Conservation (phyloP, 2,329 filamentous ascomycete species). For the Ascocoryne sarcoides region DNA sequence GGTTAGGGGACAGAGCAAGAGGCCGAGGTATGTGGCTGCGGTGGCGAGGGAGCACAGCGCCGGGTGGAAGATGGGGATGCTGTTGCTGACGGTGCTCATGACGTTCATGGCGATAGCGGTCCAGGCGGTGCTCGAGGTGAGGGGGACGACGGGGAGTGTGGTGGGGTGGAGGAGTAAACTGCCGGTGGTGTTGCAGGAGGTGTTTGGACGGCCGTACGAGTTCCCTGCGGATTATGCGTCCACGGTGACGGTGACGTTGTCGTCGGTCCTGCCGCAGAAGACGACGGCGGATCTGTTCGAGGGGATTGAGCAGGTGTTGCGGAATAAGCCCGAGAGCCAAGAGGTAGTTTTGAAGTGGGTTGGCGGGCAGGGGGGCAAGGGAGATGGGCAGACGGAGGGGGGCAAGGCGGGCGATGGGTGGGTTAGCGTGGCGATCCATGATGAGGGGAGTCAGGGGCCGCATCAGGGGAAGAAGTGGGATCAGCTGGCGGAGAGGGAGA, state of each 20-base stretch:
- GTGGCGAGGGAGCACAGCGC: conserved; percentile 21
- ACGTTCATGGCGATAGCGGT: conserved; percentile 20
- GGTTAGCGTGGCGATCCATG: conserved; percentile 18
- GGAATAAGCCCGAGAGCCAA: neutral
- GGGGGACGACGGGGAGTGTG: conserved; percentile 17
- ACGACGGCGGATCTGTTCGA: neutral
- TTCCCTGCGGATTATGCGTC: conserved; percentile 4
- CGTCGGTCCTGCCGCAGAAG: too few relatives aligned
- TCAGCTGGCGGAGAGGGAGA: conserved; percentile 22
- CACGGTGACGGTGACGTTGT: neutral
- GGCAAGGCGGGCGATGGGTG: conserved; percentile 7
- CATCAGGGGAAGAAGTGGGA: conserved; percentile 25
- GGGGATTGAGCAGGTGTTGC: neutral
- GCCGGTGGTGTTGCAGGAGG: conserved; percentile 19
- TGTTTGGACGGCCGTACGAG: conserved; percentile 20
- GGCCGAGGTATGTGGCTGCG: conserved; percentile 26
- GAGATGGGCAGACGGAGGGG: conserved; percentile 5
- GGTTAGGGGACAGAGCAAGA: conserved; percentile 22
- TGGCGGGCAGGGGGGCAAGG: too few relatives aligned
- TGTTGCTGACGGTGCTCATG: conserved; percentile 18
- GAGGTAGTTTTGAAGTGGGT: neutral
- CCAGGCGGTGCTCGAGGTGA: conserved; percentile 26
- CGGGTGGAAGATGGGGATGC: conserved; percentile 15
- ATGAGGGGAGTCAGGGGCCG: conserved; percentile 15
- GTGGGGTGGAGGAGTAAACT: conserved; percentile 21